Base-by-base conservation (phyloP, 495 filamentous ascomycete species). In the Cenococcum geophilum region DNA sequence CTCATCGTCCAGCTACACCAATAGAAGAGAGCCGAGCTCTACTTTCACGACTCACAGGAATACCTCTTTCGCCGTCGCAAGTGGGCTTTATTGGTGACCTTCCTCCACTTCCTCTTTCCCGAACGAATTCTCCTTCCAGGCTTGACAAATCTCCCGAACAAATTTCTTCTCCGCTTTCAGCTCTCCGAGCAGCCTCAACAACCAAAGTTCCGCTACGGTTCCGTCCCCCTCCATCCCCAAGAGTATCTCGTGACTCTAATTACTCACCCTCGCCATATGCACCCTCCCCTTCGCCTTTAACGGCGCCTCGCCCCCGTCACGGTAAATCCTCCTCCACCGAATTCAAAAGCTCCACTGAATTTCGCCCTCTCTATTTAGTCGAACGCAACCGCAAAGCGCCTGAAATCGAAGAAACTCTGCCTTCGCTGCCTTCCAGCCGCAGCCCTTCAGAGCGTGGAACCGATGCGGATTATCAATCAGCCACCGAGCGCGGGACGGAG, bases 341-440 rank as follows among this genome's bases (percentile, higher is more conserved):
- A 61, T 72, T 72, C 65, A 66, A 59, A 45, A 45, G 34, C 16
- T 62, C 62, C 8, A 59, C 66, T 12, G 73, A 74, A 27, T 70
- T 72, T 55, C 59, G 73, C 22, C 76, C 76, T 5, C 49, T 78
- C 21, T 76, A 76, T 59, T 70, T 78, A 16, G 64, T 77, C 10
- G 76, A 78, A 55, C 65, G 70, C 11, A 76, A 76, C 53, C 69
- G 72, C 9, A 71, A 74, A 36, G 59, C 68, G 2, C 64, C 61
- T 16, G 74, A 76, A 32, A 60, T 70, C 20, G 74, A 76, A 48
- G 74, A 76, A 40, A 45, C 59, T 2, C 62, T 73, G 11, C 72
- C 73, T 1, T 64, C 68, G 22, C 62, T 74, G 1, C 72, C 72
- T 11, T 70, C 68, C 0, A 73, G 71, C 63, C 71, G 69, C n/a